Conservation (phyloP, 192 early-diverging fungal species). For the Gryganskiella cystojenkinii region DNA sequence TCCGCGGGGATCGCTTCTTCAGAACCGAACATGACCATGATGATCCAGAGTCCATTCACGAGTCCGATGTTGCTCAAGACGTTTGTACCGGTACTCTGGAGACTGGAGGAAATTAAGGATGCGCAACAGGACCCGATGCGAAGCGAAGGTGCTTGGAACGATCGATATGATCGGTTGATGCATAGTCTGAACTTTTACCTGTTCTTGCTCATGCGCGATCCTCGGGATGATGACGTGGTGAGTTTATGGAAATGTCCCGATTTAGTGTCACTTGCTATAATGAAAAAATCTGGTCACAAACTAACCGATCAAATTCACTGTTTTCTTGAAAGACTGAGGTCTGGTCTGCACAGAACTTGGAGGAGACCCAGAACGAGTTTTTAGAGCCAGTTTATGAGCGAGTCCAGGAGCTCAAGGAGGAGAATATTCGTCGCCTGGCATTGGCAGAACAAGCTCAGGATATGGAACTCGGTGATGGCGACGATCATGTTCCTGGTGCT, state of each 20-base stretch:
- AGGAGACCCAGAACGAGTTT: conserved; percentile 32
- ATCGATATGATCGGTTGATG: conserved; percentile 57
- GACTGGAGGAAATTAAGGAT: conserved; percentile 29
- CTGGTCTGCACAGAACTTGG: conserved; percentile 34
- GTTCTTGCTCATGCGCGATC: conserved; percentile 57
- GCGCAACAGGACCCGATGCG: conserved; percentile 21
- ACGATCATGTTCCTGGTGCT: neutral
- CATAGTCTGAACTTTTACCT: conserved; percentile 62
- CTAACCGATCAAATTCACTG: neutral
- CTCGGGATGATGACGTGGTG: conserved; percentile 55
- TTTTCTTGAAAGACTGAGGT: conserved; percentile 37
- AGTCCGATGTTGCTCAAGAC: conserved; percentile 53
- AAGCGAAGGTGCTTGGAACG: conserved; percentile 45
- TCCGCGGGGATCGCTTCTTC: neutral
- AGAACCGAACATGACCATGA: neutral
- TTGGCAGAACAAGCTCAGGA: conserved; percentile 15
- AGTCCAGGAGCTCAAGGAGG: conserved; percentile 34
- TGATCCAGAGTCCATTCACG: conserved; percentile 41
- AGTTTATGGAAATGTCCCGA: neutral
- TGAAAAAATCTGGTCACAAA: neutral
- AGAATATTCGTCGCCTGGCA: conserved; percentile 33
- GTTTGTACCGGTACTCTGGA: conserved; percentile 44
- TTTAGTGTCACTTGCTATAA: neutral
- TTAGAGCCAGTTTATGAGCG: conserved; percentile 38
- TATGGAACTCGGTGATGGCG: conserved; percentile 6